Base-by-base conservation (phyloP, 306 rosid species). In the Dalbergia oliveri region DNA sequence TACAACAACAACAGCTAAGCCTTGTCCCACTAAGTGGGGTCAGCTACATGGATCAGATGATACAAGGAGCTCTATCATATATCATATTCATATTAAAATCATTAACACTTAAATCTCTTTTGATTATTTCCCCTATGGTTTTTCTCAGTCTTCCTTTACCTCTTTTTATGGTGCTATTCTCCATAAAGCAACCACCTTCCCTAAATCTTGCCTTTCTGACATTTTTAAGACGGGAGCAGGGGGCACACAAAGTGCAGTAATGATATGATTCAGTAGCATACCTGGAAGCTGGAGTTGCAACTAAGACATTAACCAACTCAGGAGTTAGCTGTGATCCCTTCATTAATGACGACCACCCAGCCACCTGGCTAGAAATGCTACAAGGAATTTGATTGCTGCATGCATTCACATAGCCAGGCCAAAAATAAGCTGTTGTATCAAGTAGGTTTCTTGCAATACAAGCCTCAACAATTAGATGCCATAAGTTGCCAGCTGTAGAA, bases 241-340 rank as follows among this genome's bases (percentile, higher is more conserved):
- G 45, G 63, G 65, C 15, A 57, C 69, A 50, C 21, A 26, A 69
- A 7, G 1, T 3, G 43, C 47, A 59, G 54, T 56, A 61, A 77
- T 50, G 59, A 61, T 57, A 72, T 35, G 19, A 68, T 70, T 56
- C 50, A 78, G 66, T 78, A 86, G 83, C 85, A 82, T 92, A 93
- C 99, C 97, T 90, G 85, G 97, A 89, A 87, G 99, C 98, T 59
- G 97, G 97, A 78, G 95, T 90, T 67, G 91, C 89, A 82, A 84
- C 87, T 81, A 95, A 86, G 83, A 86, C 89, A 69, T 85, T 84
- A 47, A 88, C 90, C 88, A 95, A 72, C 50, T 86, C 61, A 69
- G 89, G 87, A 83, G 91, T 91, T 81, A 95, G 87, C 71, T 88
- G 82, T 18, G 95, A 85, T 44, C 99, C 99, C 79, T 89, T 93